Percentiles rank a stretch among this genome's conserved stretches.
These are phyloP conservation scores for Xylaria telfairii DNA, from an alignment of 495 filamentous ascomycete genomes.

Conservation along the genomic window DNA sequence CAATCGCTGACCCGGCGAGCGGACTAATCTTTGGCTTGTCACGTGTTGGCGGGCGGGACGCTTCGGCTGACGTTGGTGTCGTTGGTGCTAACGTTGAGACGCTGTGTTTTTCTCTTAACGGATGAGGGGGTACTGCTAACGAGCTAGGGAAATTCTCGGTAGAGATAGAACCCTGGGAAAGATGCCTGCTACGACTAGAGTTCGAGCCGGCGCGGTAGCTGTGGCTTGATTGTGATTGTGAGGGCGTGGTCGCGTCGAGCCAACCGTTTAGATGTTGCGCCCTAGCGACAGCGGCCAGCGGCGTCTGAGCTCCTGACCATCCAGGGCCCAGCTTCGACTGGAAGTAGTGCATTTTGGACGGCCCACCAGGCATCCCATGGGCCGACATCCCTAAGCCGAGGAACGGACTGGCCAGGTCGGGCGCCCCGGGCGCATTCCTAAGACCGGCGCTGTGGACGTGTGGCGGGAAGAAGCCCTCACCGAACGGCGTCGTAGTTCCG, in stretches of 20 bases:
- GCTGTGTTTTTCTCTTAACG: constrained; percentile 56
- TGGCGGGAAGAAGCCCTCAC: constrained; percentile 40
- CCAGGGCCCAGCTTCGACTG: constrained; percentile 81
- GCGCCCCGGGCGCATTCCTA: constrained; percentile 37
- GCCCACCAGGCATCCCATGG: constrained; percentile 77
- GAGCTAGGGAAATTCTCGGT: constrained; percentile 43
- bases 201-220: not conserved
- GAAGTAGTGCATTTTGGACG: constrained; percentile 89
- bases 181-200: constrained; percentile 46
- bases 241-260: constrained; percentile 38
- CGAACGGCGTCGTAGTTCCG: constrained; percentile 28
- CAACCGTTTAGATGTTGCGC: constrained; percentile 53
- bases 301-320: constrained; percentile 84
- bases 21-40: constrained; percentile 34
- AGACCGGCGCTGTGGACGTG: constrained; percentile 44
- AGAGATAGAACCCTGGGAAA: constrained; percentile 53
- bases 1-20: constrained; percentile 28
- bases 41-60: constrained; percentile 57
- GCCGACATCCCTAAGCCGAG: constrained; percentile 65
- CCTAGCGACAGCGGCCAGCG: constrained; percentile 84
- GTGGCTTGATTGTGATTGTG: not conserved
- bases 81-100: constrained; percentile 60
- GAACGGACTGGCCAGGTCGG: constrained; percentile 67
- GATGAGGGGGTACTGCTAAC: constrained; percentile 30
- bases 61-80: constrained; percentile 38